Percentiles rank a stretch among this genome's conserved stretches.
Evolutionary conservation across 140 eudicot genomes (phyloP).

Genomic region (Flaveria floridana): DNA sequence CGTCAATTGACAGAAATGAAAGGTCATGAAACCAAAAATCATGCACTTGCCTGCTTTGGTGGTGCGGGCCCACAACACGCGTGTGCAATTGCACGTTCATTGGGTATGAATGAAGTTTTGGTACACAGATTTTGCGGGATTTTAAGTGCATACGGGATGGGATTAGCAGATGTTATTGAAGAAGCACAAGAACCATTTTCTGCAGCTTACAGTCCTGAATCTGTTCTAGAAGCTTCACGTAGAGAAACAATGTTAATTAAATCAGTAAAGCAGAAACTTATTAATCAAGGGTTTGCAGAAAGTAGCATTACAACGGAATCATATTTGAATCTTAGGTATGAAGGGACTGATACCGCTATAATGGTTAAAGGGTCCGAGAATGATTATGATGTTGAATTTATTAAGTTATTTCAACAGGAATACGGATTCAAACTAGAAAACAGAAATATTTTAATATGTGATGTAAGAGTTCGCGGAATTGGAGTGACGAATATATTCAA

Average conservation of each 20-base stretch:
- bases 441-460: conserved; percentile 76
- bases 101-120: conserved; percentile 92
- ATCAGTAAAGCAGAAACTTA: conserved; percentile 62
- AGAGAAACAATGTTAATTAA: conserved; percentile 60
- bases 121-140: conserved; percentile 92
- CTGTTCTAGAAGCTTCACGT: conserved; percentile 67
- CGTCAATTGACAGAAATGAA: conserved; percentile 96
- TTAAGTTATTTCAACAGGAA: conserved; percentile 74
- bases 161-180: conserved; percentile 95
- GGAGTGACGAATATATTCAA: conserved; percentile 89
- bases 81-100: conserved; percentile 92
- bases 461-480: conserved; percentile 92
- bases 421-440: conserved; percentile 88
- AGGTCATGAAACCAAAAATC: conserved; percentile 95
- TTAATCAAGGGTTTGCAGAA: conserved; percentile 71
- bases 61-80: conserved; percentile 99
- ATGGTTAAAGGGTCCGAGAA: conserved; percentile 70
- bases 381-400: conserved; percentile 74
- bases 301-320: conserved; percentile 63
- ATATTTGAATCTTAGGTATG: conserved; percentile 76
- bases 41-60: conserved; percentile 96
- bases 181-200: conserved; percentile 94
- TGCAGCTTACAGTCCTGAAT: conserved; percentile 65
- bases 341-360: conserved; percentile 96
- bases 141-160: conserved; percentile 93